phyloP scores from a whole-genome alignment of 2,329 filamentous ascomycete species.

The Pseudogymnoascus verrucosus region DNA sequence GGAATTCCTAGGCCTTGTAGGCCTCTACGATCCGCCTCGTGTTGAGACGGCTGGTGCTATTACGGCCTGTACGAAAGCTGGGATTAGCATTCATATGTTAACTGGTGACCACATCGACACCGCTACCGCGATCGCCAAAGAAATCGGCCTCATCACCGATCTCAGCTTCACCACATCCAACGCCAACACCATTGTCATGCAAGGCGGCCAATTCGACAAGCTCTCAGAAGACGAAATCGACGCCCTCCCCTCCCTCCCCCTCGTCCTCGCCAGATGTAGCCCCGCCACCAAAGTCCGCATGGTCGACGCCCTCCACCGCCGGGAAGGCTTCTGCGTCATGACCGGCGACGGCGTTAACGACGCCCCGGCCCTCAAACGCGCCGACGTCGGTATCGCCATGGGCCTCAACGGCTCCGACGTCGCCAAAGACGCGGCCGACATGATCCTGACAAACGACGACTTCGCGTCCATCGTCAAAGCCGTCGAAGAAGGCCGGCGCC shows the following conservation, averaged over 20 bases:
- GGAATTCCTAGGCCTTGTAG: conserved; percentile 60
- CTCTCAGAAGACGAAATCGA: conserved; percentile 57
- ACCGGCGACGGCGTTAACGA: conserved; percentile 72
- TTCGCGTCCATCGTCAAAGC: conserved; percentile 74
- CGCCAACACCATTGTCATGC: conserved; percentile 41
- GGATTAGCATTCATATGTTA: conserved; percentile 61
- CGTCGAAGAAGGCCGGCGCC: conserved; percentile 59
- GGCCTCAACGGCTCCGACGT: conserved; percentile 63
- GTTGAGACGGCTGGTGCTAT: conserved; percentile 57
- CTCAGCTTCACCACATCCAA: conserved; percentile 22
- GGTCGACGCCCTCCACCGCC: conserved; percentile 64
- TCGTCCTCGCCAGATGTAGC: conserved; percentile 63
- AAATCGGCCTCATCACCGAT: conserved; percentile 51
- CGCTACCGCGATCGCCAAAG: conserved; percentile 55
- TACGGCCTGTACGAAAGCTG: conserved; percentile 49
- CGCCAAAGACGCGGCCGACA: conserved; percentile 75
- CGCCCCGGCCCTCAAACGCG: conserved; percentile 62
- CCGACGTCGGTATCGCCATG: conserved; percentile 72
- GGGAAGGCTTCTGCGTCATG: conserved; percentile 63
- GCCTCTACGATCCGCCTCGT: conserved; percentile 65
- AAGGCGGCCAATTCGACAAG: conserved; percentile 53
- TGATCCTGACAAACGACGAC: conserved; percentile 82
- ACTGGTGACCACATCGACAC: conserved; percentile 63
- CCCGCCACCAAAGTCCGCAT: conserved; percentile 67
- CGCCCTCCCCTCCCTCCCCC: conserved; percentile 48